A percentile compares a stretch with the other conserved stretches of the same genome.
phyloP scores from a whole-genome alignment of 176 grass and related monocot genomes.

The Eleusine coracana region DNA sequence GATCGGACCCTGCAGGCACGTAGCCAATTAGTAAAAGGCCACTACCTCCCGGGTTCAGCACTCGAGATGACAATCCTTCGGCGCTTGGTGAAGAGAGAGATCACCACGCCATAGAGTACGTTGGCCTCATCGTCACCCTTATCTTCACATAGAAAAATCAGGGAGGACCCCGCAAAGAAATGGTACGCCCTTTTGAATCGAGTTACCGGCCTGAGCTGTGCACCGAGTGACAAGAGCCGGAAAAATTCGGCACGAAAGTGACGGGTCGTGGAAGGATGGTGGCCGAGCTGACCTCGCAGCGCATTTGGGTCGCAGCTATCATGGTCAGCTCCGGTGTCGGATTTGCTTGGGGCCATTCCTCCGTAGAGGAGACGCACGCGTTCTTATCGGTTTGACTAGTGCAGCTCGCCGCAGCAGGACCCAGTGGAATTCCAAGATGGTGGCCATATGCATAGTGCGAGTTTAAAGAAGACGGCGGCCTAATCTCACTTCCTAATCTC shows the following conservation, averaged over 20 bases:
- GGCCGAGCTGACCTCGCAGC: constrained; percentile 24
- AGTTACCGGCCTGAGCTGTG: neutral
- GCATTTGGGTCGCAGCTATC: neutral
- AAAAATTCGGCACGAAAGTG: constrained; percentile 22
- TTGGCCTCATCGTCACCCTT: neutral
- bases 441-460: neutral
- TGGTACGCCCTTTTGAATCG: neutral
- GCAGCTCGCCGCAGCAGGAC: neutral
- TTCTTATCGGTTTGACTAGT: constrained; percentile 26
- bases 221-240: neutral
- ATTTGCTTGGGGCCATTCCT: neutral
- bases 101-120: neutral
- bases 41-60: neutral
- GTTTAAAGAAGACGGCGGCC: constrained; percentile 12
- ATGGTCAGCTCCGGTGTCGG: neutral
- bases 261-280: neutral
- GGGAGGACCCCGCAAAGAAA: neutral
- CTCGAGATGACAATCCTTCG: neutral
- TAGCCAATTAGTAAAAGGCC: constrained; percentile 14
- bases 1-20: neutral
- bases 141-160: neutral
- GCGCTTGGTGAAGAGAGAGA: neutral
- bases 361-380: neutral
- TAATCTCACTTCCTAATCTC: constrained; percentile 21
- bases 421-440: neutral